phyloP scores from a whole-genome alignment of 2,329 filamentous ascomycete genomes.

The Colletotrichum sidae region DNA sequence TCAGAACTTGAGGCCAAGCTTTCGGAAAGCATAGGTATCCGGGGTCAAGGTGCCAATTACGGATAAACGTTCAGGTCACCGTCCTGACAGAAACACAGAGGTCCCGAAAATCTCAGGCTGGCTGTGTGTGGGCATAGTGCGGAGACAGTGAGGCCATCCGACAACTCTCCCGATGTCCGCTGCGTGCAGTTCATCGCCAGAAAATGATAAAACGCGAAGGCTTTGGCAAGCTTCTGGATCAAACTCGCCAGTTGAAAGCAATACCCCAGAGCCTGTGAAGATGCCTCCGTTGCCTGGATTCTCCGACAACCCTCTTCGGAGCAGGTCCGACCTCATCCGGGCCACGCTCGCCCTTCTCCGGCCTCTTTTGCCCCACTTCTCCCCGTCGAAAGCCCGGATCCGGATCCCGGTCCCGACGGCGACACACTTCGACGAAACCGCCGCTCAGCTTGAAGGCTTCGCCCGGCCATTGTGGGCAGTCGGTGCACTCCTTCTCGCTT shows the following conservation, averaged over 20 bases:
- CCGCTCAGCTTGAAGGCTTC: conserved; percentile 59
- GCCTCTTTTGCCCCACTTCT: conserved; percentile 49
- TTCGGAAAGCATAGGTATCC: background rate
- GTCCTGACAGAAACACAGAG: no score
- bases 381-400: conserved; percentile 48
- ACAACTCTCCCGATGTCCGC: conserved; percentile 17
- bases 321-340: conserved; percentile 48
- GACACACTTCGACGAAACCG: conserved; percentile 56
- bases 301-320: conserved; percentile 53
- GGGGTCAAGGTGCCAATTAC: background rate
- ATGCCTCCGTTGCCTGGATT: conserved; percentile 55
- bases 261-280: background rate
- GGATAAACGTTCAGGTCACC: background rate
- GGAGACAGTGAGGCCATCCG: background rate
- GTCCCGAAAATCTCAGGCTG: no score
- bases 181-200: background rate
- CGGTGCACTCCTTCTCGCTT: conserved; percentile 56
- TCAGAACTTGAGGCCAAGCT: background rate
- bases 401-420: conserved; percentile 51
- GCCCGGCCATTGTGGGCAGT: conserved; percentile 53
- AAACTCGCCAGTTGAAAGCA: background rate
- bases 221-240: no score
- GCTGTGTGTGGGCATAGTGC: no score
- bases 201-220: no score
- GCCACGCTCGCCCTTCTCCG: conserved; percentile 49